A percentile compares a stretch with the other conserved stretches of the same genome.
phyloP scores from a whole-genome alignment of 306 rosid species.

The Sechiopsis laciniata region DNA sequence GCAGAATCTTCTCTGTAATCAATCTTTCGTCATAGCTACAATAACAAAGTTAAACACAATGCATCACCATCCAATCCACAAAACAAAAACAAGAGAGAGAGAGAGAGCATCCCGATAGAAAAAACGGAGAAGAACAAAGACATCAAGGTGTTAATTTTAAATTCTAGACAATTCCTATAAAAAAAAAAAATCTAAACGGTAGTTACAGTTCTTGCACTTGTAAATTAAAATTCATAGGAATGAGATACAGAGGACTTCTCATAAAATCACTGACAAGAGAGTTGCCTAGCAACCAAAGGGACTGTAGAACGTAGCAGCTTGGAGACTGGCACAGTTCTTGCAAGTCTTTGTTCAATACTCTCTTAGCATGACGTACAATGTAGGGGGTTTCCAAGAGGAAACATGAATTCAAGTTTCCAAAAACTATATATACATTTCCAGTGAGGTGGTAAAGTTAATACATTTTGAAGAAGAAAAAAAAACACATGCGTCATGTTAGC shows the following conservation, averaged over 20 bases:
- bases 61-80: slow-evolving; percentile 6
- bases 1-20: slow-evolving; percentile 61
- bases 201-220: neutral
- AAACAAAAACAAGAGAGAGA: neutral
- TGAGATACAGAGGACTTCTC: neutral
- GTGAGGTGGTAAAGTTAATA: neutral
- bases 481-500: neutral
- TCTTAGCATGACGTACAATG: neutral
- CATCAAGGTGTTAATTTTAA: neutral
- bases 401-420: neutral
- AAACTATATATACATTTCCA: neutral
- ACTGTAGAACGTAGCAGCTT: neutral
- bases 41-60: slow-evolving; percentile 19
- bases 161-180: neutral
- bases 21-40: slow-evolving; percentile 69
- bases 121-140: neutral
- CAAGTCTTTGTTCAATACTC: neutral
- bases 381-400: neutral
- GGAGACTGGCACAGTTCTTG: neutral
- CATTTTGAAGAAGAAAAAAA: neutral
- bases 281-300: slow-evolving; percentile 6
- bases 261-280: neutral
- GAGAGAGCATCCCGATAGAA: neutral
- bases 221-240: neutral
- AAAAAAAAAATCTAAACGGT: neutral